Percentiles rank a stretch among this genome's conserved stretches.
These are phyloP conservation scores for Tulasnella sp. DNA, from an alignment of 768 basidiomycete genomes.

Conservation along the genomic window DNA sequence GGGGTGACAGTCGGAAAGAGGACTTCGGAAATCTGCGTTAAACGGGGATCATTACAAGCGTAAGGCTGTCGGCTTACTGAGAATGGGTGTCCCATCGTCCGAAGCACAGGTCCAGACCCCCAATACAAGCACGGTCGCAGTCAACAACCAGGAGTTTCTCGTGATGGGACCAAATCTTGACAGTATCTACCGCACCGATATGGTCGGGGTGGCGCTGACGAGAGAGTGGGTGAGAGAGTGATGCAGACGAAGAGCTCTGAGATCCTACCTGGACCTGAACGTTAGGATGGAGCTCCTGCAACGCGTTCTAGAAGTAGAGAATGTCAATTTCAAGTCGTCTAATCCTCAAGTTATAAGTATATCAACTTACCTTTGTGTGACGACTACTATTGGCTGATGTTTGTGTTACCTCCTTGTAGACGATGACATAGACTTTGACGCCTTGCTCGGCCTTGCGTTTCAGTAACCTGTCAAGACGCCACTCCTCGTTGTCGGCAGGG, in stretches of 20 bases:
- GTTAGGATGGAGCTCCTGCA: slow-evolving; percentile 53
- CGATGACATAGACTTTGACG: slow-evolving; percentile 50
- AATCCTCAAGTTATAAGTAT: background rate
- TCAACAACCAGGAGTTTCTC: slow-evolving; percentile 60
- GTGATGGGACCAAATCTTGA: slow-evolving; percentile 91
- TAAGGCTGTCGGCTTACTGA: slow-evolving; percentile 47
- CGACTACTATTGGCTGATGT: slow-evolving; percentile 46
- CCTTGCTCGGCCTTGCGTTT: slow-evolving; percentile 51
- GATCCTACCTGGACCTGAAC: slow-evolving; percentile 44
- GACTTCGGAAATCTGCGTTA: slow-evolving; percentile 44
- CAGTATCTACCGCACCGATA: slow-evolving; percentile 38
- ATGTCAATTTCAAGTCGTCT: background rate
- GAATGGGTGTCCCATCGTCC: slow-evolving; percentile 96
- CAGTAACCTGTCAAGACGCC: slow-evolving; percentile 49
- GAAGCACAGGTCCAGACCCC: slow-evolving; percentile 94
- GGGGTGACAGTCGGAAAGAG: slow-evolving; percentile 89
- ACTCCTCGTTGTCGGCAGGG: slow-evolving; percentile 50
- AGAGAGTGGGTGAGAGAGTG: background rate
- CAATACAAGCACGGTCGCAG: slow-evolving; percentile 51
- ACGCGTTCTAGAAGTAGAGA: slow-evolving; percentile 42
- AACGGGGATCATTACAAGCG: background rate
- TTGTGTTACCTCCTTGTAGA: slow-evolving; percentile 51
- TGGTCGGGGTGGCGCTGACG: slow-evolving; percentile 41
- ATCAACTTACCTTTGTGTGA: slow-evolving; percentile 41
- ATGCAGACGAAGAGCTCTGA: background rate